Evolutionary conservation across 768 basidiomycete species (phyloP).

Genomic region (Neoboletus subvelutipes): DNA sequence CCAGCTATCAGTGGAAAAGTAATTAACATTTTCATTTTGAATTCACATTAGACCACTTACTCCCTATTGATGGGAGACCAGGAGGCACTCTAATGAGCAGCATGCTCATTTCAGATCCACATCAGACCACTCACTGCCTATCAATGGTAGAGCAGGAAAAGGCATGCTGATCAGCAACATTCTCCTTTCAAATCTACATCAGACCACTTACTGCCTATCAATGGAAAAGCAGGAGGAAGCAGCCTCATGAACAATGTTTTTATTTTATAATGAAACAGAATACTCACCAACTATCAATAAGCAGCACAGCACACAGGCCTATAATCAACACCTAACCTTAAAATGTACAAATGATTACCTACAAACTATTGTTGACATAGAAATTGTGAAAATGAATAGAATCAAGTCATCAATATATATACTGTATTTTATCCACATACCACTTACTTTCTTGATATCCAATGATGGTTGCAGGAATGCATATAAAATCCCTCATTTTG

Average conservation of each 20-base stretch:
- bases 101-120: neutral
- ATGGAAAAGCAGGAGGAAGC: too few relatives aligned
- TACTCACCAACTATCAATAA: neutral
- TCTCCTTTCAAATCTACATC: neutral
- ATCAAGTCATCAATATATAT: neutral
- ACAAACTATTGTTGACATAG: neutral
- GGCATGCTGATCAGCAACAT: neutral
- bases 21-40: too few relatives aligned
- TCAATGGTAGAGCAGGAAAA: neutral
- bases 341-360: neutral
- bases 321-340: neutral
- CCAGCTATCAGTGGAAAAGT: too few relatives aligned
- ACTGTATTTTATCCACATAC: neutral
- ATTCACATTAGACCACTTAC: neutral
- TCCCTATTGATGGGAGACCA: neutral
- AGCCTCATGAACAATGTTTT: neutral
- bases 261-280: neutral
- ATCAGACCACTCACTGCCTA: neutral
- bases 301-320: neutral
- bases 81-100: neutral
- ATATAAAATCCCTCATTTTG: neutral
- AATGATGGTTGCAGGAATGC: neutral
- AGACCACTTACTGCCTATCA: too few relatives aligned
- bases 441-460: neutral
- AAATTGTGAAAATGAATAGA: neutral